A percentile compares a stretch with the other conserved stretches of the same genome.
phyloP scores from a whole-genome alignment of 2,329 filamentous ascomycete species.

The Colletotrichum viniferum region DNA sequence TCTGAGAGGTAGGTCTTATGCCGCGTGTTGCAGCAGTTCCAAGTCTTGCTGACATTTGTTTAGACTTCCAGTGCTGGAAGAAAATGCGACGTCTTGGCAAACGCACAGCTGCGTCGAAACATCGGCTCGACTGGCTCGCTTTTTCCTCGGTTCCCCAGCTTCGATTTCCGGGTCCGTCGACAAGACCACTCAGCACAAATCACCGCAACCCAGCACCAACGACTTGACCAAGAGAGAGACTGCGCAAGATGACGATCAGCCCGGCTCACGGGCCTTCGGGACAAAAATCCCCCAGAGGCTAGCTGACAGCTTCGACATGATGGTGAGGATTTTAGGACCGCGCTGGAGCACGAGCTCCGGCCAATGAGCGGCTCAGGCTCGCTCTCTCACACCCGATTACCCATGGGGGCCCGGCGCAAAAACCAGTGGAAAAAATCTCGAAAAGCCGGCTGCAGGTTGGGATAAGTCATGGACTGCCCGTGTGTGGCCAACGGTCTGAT shows the following conservation, averaged over 20 bases:
- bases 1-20: neutral
- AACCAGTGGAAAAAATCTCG: neutral
- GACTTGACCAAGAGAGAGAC: neutral
- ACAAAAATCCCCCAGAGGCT: neutral
- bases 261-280: neutral
- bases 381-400: neutral
- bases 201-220: neutral
- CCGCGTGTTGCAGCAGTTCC: neutral
- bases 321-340: neutral
- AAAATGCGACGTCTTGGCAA: constrained; percentile 14
- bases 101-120: neutral
- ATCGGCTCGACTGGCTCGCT: neutral
- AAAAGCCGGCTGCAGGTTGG: neutral
- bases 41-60: neutral
- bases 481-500: neutral
- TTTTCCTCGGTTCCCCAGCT: neutral
- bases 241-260: neutral
- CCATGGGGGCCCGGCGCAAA: neutral
- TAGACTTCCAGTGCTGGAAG: neutral
- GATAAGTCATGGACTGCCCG: neutral
- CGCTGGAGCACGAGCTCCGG: neutral
- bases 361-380: neutral
- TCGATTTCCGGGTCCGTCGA: neutral
- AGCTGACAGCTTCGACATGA: neutral
- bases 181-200: neutral